phyloP scores from a whole-genome alignment of 345 rosid genomes.

The Aquilaria yunnanensis region DNA sequence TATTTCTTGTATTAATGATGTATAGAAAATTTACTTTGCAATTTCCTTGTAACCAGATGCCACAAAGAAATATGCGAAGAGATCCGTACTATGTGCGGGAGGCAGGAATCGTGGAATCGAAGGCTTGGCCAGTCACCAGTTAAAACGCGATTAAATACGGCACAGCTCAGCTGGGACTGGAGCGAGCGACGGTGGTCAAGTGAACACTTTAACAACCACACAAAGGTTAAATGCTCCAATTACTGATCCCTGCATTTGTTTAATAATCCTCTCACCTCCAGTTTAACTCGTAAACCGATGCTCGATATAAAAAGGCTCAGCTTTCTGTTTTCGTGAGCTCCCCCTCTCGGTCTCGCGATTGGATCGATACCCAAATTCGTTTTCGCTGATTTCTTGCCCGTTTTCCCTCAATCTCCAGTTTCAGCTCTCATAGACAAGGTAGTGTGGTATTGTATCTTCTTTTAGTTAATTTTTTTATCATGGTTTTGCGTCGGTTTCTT shows the following conservation, averaged over 20 bases:
- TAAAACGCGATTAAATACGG: too few species aligned
- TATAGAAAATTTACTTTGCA: too few species aligned
- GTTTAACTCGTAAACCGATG: too few species aligned
- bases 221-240: not conserved
- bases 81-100: too few species aligned
- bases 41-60: too few species aligned
- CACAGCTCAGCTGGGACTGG: too few species aligned
- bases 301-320: not conserved
- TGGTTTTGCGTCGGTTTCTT: not conserved
- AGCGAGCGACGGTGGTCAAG: too few species aligned
- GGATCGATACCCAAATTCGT: slow-evolving; percentile 42
- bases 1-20: too few species aligned
- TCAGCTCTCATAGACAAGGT: slow-evolving; percentile 25
- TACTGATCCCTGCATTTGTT: not conserved
- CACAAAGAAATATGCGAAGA: too few species aligned
- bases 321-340: slow-evolving; percentile 27
- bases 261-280: not conserved
- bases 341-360: slow-evolving; percentile 39
- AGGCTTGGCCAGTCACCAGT: too few species aligned
- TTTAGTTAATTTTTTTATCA: not conserved
- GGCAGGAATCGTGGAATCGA: too few species aligned
- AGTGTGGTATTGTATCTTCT: slow-evolving; percentile 7
- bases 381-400: slow-evolving; percentile 19
- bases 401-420: slow-evolving; percentile 18
- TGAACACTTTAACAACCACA: too few species aligned